phyloP scores from a whole-genome alignment of 2,329 filamentous ascomycete genomes.

The Fusarium albosuccineum region DNA sequence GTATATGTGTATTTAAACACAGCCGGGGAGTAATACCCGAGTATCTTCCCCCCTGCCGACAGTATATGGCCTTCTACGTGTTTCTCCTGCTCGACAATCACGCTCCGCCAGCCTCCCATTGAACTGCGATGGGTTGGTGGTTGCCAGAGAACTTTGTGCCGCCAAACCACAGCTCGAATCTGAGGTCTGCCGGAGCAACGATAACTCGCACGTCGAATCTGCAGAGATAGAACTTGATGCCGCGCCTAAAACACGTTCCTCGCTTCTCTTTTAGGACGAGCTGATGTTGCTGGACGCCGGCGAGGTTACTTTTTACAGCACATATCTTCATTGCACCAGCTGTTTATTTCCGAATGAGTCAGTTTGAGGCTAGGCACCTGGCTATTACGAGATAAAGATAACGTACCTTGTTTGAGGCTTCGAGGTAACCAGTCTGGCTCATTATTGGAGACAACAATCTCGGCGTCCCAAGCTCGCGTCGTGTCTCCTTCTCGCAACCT shows the following conservation, averaged over 20 bases:
- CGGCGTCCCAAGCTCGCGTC: constrained; percentile 53
- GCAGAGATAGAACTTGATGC: constrained; percentile 56
- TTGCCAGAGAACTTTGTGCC: constrained; percentile 36
- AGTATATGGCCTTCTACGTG: neutral
- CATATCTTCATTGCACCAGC: constrained; percentile 55
- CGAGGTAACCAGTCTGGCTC: constrained; percentile 53
- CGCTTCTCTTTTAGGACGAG: constrained; percentile 54
- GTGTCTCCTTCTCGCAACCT: constrained; percentile 50
- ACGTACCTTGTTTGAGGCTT: constrained; percentile 53
- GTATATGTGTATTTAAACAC: constrained; percentile 22
- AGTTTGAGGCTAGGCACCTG: neutral
- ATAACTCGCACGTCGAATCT: constrained; percentile 66
- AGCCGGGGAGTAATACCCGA: constrained; percentile 5
- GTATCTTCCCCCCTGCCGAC: neutral
- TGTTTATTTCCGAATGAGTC: constrained; percentile 21
- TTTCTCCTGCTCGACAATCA: neutral
- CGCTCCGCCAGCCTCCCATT: constrained; percentile 27
- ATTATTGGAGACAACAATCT: constrained; percentile 56
- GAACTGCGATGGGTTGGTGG: constrained; percentile 37
- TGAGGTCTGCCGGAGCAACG: constrained; percentile 66
- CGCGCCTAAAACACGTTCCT: constrained; percentile 50
- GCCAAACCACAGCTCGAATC: constrained; percentile 57
- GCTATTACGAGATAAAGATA: neutral
- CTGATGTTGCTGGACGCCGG: constrained; percentile 54
- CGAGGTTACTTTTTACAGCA: constrained; percentile 56